Evolutionary conservation across 805 yeast genomes (phyloP).

Genomic region (Yamadazyma akitaensis): DNA sequence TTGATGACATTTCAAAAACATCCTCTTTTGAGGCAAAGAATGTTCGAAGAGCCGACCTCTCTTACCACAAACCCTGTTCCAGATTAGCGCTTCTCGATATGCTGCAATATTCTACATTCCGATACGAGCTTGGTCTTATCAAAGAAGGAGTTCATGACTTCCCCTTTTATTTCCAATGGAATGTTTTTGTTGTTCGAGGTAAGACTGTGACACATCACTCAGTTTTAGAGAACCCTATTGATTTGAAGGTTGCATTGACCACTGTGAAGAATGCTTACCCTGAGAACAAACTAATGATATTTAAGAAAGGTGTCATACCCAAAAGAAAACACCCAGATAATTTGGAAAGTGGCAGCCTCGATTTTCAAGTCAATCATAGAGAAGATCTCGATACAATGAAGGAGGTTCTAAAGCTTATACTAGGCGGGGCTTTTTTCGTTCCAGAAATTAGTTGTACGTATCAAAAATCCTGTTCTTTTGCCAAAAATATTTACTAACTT

Average conservation of each 20-base stretch:
- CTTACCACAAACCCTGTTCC: constrained; percentile 14
- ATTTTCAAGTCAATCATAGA: constrained; percentile 15
- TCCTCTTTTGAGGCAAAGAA: neutral
- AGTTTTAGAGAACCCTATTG: constrained; percentile 2
- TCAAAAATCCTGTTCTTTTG: neutral
- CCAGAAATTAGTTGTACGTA: constrained; percentile 7
- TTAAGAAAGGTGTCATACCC: constrained; percentile 15
- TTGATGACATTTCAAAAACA: neutral
- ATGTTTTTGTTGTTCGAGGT: neutral
- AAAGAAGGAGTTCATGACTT: constrained; percentile 11
- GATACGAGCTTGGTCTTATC: constrained; percentile 13
- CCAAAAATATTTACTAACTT: constrained; percentile 4
- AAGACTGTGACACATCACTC: neutral
- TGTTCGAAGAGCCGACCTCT: neutral
- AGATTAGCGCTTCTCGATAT: constrained; percentile 16
- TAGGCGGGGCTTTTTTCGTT: constrained; percentile 8
- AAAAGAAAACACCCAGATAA: constrained; percentile 13
- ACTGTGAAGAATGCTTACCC: neutral
- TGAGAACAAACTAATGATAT: constrained; percentile 13
- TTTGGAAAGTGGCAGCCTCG: constrained; percentile 16
- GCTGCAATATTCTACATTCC: constrained; percentile 10
- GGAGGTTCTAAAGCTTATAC: constrained; percentile 9
- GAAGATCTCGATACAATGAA: constrained; percentile 12
- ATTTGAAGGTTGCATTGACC: constrained; percentile 3
- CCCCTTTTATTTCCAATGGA: constrained; percentile 20